Percentiles rank a stretch among this genome's conserved stretches.
Evolutionary conservation across 169 alveolate genomes (phyloP).

Genomic region (Toxoplasma gondii): DNA sequence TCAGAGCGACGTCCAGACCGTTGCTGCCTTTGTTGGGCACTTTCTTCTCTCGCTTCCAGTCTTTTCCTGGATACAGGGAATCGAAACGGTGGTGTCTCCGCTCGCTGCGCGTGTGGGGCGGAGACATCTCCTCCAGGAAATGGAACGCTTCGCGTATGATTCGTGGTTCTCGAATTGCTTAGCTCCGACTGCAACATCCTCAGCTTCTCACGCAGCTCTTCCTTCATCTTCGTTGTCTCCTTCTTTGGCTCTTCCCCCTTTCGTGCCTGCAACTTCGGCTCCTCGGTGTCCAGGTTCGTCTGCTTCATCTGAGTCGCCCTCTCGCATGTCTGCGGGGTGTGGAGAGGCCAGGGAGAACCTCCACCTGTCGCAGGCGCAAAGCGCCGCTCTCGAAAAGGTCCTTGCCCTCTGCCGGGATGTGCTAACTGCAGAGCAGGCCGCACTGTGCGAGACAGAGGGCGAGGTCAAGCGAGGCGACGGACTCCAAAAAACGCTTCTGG

Average conservation of each 20-base stretch:
- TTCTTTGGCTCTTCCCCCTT: background rate
- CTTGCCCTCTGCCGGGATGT: too few relatives aligned
- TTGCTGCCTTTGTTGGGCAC: background rate
- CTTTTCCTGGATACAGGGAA: background rate
- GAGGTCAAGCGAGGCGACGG: too few relatives aligned
- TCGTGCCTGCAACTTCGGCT: too few relatives aligned
- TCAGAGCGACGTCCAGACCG: background rate
- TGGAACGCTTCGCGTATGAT: background rate
- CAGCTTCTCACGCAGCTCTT: background rate
- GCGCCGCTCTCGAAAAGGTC: too few relatives aligned
- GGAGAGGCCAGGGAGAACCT: too few relatives aligned
- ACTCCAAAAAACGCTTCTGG: too few relatives aligned
- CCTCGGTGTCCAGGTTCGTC: too few relatives aligned
- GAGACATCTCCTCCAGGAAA: background rate
- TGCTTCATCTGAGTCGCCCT: too few relatives aligned
- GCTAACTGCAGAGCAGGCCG: too few relatives aligned
- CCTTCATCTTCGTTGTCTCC: background rate
- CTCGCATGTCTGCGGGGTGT: too few relatives aligned
- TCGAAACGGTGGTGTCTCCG: background rate
- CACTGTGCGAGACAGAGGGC: too few relatives aligned
- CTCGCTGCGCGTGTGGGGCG: background rate
- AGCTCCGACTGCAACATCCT: background rate
- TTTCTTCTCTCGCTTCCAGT: background rate
- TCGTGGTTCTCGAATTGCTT: background rate
- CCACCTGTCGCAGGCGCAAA: too few relatives aligned